Conservation (phyloP, 2,329 filamentous ascomycete genomes). For the Periconia macrospinosa region DNA sequence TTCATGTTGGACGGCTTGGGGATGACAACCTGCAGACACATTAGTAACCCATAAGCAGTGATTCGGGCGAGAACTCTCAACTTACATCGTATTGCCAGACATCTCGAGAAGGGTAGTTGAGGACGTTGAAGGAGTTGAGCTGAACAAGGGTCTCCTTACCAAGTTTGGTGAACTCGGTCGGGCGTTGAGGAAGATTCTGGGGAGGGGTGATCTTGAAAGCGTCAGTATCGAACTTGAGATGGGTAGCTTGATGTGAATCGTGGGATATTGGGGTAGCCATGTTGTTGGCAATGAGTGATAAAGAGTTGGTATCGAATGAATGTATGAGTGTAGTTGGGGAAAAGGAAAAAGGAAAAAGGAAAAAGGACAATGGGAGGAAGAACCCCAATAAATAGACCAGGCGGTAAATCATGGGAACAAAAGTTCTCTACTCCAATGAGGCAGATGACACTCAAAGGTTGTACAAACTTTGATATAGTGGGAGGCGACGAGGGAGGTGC, state of each 20-base stretch:
- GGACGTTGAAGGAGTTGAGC: slow-evolving; percentile 77
- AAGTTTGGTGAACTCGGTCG: slow-evolving; percentile 39
- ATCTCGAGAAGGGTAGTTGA: slow-evolving; percentile 58
- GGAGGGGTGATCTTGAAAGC: slow-evolving; percentile 27
- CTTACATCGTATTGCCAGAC: slow-evolving; percentile 87
- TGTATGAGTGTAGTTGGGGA: background rate
- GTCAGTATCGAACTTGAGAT: slow-evolving; percentile 29
- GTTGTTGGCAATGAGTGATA: slow-evolving; percentile 6
- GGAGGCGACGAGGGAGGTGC: background rate
- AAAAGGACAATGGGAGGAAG: background rate
- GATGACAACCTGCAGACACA: slow-evolving; percentile 38
- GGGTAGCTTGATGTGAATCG: slow-evolving; percentile 6
- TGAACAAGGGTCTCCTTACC: slow-evolving; percentile 45
- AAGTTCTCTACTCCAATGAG: background rate
- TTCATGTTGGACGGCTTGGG: slow-evolving; percentile 45
- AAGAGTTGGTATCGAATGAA: slow-evolving; percentile 5
- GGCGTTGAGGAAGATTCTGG: slow-evolving; percentile 35
- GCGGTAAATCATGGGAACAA: too few species aligned
- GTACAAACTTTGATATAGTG: background rate
- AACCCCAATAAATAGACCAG: background rate
- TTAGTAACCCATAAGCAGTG: slow-evolving; percentile 1
- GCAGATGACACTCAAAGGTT: background rate
- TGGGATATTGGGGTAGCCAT: slow-evolving; percentile 11
- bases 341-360: background rate
- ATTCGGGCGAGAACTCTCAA: slow-evolving; percentile 17